Base-by-base conservation (phyloP, 2,329 filamentous ascomycete genomes). In the Coleophoma cylindrospora region DNA sequence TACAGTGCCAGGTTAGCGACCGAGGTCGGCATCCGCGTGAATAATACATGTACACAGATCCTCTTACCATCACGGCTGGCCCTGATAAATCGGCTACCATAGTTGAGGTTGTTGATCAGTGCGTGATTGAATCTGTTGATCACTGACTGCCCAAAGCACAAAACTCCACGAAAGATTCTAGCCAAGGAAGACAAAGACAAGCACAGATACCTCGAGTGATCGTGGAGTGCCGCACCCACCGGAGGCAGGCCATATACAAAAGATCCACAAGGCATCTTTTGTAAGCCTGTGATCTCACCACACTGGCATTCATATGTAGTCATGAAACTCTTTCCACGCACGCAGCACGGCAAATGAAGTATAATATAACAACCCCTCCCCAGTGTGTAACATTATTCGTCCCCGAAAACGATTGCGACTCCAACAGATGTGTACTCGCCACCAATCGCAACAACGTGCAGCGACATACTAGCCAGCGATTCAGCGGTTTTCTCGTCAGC, bases 31-130 rank as follows among this genome's bases (percentile, higher is more conserved):
- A 38, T 4, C 2, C 12, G 36, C 3, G 27, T 27, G 7, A 3
- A 41, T 19, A 21, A 15, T 8, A 41, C 14, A 41, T 9, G 13
- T 41, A n/a, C n/a, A 41, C 15, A 4, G 38, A 17, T 44, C n/a
- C 10, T 44, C 41, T 44, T 44, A 44, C 41, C 41, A 44, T 44
- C 22, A 44, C 41, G 11, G 41, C 21, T 9, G 21, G 21, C 41
- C 41, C 41, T 27, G 41, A 44, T 32, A 44, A 21, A 44, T 44
- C 41, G 22, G 41, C 17, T 27, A 44, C 41, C 41, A 44, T 44
- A 13, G 17, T 41, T 17, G 38, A 21, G n/a, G 17, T 15, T 41
- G 14, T 41, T 41, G 38, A 27, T 6, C 27, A 27, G 27, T 6
- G 2, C 38, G 12, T 41, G 41, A 32, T 44, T 27, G 41, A 44